Base-by-base conservation (phyloP, 139 green algal species). In the Tetraselmis chui region DNA sequence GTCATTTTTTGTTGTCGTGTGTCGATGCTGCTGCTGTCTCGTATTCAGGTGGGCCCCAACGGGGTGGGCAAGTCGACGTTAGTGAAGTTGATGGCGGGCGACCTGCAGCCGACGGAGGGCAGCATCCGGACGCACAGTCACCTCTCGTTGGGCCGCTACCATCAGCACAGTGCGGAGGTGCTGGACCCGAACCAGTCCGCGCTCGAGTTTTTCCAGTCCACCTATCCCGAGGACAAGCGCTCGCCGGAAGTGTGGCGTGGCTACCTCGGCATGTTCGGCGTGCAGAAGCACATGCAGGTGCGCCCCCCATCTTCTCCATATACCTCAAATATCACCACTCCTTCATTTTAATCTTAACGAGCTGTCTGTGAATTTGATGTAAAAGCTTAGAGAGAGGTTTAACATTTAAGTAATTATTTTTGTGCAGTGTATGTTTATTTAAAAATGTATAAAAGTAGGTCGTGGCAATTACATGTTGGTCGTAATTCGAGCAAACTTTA, bases 121-220 rank as follows among this genome's bases (percentile, higher is more conserved):
- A 96, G 93, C 85, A 95, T 99, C 24, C 96, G 95, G 82, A 86
- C 96, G 28, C 96, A 99, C 89, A 97, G 95, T 87, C 94, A 98
- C 88, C 89, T 99, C 75, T 87, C 87, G 59, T 98, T 99, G 59
- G 96, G 91, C 31, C 87, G 91, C 77, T 98, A 97, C 83, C 92
- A 97, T 85, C 91, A 97, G 86, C 93, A 97, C 86, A 84, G 95
- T 26, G 92, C 93, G 1, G 94, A 98, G 85, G 86, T 95, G 82
- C 89, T 98, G 58, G 87, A 92, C 31, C 86, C 92, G 11, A 90
- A 95, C 2, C 77, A 92, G 76, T 90, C 82, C 1, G 89, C 94
- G 24, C 87, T 97, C 67, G 86, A 94, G 80, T 96, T 67, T 67
- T 67, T 67, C 45, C 45, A 67, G 45, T 5, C 45, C 11, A 67